Base-by-base conservation (phyloP, 345 rosid genomes). In the Camelina hispida region DNA sequence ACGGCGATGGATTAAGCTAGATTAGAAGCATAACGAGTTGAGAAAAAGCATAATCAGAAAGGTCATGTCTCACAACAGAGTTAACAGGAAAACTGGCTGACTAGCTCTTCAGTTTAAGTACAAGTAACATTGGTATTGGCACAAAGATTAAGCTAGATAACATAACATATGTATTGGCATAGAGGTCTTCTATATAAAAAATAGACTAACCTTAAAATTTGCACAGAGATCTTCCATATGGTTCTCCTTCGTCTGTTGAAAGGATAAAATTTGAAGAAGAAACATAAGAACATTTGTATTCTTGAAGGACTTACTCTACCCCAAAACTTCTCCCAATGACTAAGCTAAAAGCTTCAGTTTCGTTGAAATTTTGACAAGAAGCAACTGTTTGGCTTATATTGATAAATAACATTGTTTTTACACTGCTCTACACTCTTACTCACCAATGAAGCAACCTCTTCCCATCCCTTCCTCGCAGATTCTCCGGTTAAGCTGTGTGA, bases 141-240 rank as follows among this genome's bases (percentile, higher is more conserved):
- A n/a, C n/a, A n/a, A n/a, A n/a, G n/a, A n/a, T n/a, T n/a, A n/a
- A n/a, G n/a, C n/a, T n/a, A n/a, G n/a, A n/a, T n/a, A 68, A 50
- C 18, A 17, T 64, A 40, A 90, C 97, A 88, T 87, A 89, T 46
- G 89, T 86, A 81, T 85, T 68, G 67, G 79, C 74, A 67, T 89
- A 87, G 30, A 91, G 81, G 66, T 91, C 91, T 83, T 87, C 89
- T 96, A 89, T 88, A 81, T 86, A 78, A 12, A 28, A 14, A 57
- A 16, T 40, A 32, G 34, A 80, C 88, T 68, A 38, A 91, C 98
- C 91, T 88, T 91, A 47, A 91, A 85, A 80, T 86, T 68, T 69
- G 78, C 74, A 65, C 90, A 87, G 30, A 91, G 81, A 68, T 93
- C 91, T 83, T 87, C 89, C 97, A 89, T 88, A 81, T 86, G 77